Conservation (phyloP, 1,284 basidiomycete species). For the Trametes polyzona region DNA sequence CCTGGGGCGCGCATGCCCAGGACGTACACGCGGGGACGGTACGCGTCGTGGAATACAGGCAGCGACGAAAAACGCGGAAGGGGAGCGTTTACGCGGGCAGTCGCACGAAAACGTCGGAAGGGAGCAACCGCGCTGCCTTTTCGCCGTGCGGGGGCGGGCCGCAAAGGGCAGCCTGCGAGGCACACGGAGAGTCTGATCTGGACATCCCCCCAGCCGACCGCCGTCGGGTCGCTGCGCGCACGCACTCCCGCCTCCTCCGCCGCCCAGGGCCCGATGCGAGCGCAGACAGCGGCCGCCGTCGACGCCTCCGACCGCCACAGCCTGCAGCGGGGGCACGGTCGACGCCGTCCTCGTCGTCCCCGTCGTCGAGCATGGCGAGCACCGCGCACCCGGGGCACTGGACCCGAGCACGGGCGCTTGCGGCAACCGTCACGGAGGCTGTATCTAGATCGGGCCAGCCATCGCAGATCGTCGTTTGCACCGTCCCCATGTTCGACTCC, state of each 20-base stretch:
- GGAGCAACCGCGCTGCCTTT: conserved; percentile 13
- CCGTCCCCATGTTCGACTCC: too few species aligned
- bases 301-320: neutral
- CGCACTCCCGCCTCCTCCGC: conserved; percentile 4
- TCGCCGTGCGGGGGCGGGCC: conserved; percentile 4
- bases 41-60: neutral
- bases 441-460: conserved; percentile 1
- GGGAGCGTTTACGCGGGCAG: neutral
- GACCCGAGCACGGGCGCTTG: neutral
- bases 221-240: neutral
- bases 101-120: conserved; percentile 26
- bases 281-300: neutral
- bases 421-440: neutral
- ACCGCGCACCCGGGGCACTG: neutral
- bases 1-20: too few species aligned
- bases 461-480: neutral
- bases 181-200: conserved; percentile 32
- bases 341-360: neutral
- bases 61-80: conserved; percentile 17
- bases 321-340: neutral
- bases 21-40: too few species aligned
- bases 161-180: conserved; percentile 34
- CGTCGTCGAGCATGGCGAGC: neutral
- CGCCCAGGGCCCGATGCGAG: neutral
- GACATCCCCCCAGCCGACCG: conserved; percentile 3